Evolutionary conservation across 148 eudicot genomes (phyloP), one percentile per base, ranked within the genome.

Genomic region (Talinum fruticosum): DNA sequence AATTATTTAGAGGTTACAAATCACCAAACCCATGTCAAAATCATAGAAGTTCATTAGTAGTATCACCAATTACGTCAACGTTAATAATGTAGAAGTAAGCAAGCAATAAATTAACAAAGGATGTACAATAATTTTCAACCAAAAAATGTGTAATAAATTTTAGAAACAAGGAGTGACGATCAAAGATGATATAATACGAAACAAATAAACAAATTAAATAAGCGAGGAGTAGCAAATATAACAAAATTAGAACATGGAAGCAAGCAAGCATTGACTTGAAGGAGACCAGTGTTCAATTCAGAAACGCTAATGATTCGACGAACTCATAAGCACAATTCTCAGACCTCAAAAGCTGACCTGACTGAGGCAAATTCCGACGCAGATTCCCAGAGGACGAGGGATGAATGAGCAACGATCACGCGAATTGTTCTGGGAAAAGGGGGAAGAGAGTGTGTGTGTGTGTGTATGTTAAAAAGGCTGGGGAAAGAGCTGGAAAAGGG

Each of bases 401-500:
- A 6, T 3, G 18, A 18, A 37, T 13, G 41, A 64, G 64, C 19
- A 12, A 75, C 64, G 15, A 65, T 67, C 53, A 73, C 65, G 37
- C n/a, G 26, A 34, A 36, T 19, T 51, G 23, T 14, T 51, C 57
- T 51, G 57, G 12, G 5, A 38, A 28, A 54, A 53, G 47, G 44
- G 67, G 68, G 49, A 45, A 69, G 75, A 68, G 73, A 44, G 68
- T n/a, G n/a, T n/a, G n/a, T n/a, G n/a, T n/a, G n/a, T n/a, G n/a
- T n/a, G n/a, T n/a, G n/a, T n/a, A 76, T 13, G n/a, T 21, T 1
- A 49, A 28, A 14, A 41, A 41, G 19, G 3, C 12, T 26, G 34
- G 34, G 34, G 34, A 5, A 44, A 71, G 54, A 71, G 33, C 34
- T 41, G n/a, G 73, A 71, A 44, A 44, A 71, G n/a, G n/a, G 34